phyloP scores from a whole-genome alignment of 768 basidiomycete genomes.

The Leccinum sublutescens region DNA sequence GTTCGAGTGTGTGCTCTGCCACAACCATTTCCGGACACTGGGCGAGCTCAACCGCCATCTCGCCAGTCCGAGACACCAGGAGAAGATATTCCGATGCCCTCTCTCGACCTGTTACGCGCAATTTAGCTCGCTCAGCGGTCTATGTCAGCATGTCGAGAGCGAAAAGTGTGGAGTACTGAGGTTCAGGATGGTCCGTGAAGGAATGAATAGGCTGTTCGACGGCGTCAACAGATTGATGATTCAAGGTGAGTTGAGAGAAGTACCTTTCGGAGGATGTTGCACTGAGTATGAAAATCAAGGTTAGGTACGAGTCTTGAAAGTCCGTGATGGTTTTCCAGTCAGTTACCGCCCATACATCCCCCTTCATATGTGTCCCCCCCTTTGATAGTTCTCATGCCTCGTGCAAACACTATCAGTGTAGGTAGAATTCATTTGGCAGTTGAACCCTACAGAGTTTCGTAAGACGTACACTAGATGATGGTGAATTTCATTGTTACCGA shows the following conservation, averaged over 20 bases:
- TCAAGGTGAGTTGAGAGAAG: conserved; percentile 8
- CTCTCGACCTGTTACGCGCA: conserved; percentile 38
- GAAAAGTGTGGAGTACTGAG: conserved; percentile 53
- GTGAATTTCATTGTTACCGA: conserved; percentile 15
- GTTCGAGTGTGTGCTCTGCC: conserved; percentile 69
- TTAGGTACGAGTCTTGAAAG: conserved; percentile 20
- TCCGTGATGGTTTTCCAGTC: conserved; percentile 25
- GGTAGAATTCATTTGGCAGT: conserved; percentile 9
- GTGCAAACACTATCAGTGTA: conserved; percentile 8
- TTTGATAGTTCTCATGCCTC: conserved; percentile 7
- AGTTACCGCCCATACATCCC: conserved; percentile 7
- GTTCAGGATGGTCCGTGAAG: conserved; percentile 42
- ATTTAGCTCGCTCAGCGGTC: conserved; percentile 54
- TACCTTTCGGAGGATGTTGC: not conserved
- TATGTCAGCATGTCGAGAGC: conserved; percentile 68
- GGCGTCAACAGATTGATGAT: conserved; percentile 13
- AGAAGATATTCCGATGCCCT: conserved; percentile 56
- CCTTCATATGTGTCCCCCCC: conserved; percentile 7
- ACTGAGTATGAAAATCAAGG: conserved; percentile 17
- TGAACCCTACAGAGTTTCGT: conserved; percentile 3
- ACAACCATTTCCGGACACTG: conserved; percentile 40
- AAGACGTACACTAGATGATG: conserved; percentile 2
- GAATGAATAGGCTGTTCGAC: conserved; percentile 37
- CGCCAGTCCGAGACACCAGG: conserved; percentile 56
- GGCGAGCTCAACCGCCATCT: conserved; percentile 58